Conservation (phyloP, 768 basidiomycete species). For the Russula griseocarnosa region DNA sequence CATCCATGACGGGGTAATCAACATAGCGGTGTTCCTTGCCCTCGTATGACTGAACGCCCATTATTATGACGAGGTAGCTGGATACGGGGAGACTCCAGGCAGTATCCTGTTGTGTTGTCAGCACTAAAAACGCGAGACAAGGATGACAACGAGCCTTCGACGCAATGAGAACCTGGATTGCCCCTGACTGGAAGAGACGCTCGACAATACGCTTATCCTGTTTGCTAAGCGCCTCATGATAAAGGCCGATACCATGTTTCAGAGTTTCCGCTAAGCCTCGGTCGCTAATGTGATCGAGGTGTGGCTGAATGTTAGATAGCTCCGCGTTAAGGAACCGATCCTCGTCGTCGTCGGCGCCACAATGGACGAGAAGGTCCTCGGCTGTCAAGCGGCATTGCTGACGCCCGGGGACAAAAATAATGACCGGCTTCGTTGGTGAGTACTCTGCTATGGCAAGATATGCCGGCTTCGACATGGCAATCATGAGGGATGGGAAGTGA, state of each 20-base stretch:
- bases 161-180: conserved; percentile 90
- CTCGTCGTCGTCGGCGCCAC: conserved; percentile 78
- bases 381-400: conserved; percentile 94
- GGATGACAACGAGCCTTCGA: conserved; percentile 62
- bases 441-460: conserved; percentile 91
- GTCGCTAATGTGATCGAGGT: conserved; percentile 82
- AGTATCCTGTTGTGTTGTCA: conserved; percentile 58
- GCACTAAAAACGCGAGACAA: background rate
- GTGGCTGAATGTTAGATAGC: conserved; percentile 73
- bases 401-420: conserved; percentile 89
- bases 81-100: conserved; percentile 94
- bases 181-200: conserved; percentile 87
- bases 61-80: conserved; percentile 97
- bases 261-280: conserved; percentile 70
- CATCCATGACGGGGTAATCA: conserved; percentile 97
- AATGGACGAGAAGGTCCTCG: conserved; percentile 85
- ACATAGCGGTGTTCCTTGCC: conserved; percentile 97
- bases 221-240: conserved; percentile 87
- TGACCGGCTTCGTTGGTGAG: conserved; percentile 78
- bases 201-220: conserved; percentile 95
- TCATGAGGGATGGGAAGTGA: conserved; percentile 99
- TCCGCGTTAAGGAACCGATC: conserved; percentile 90
- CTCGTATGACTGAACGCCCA: conserved; percentile 98
- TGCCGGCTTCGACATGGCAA: conserved; percentile 97
- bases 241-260: conserved; percentile 89